Evolutionary conservation across 306 rosid genomes (phyloP), one percentile per base, ranked within the genome.

Genomic region (Quercus mongolica): DNA sequence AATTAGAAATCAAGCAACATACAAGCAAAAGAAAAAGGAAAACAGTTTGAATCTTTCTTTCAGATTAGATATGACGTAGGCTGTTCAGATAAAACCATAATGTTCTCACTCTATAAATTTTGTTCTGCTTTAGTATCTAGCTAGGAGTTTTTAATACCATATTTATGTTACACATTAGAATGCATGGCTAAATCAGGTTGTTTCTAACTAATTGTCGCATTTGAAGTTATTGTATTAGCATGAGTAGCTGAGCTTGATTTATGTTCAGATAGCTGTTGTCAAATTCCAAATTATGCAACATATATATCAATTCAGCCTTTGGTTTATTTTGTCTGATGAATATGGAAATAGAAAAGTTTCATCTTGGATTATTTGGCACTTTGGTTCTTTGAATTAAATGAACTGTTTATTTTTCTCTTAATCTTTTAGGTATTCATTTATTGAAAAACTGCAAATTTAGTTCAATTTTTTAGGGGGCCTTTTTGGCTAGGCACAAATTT

Each of bases 141-240:
- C 72, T 74, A 71, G 15, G 35, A 35, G 73, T 83, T 83, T 46
- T 79, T 41, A 56, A 31, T 73, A 26, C 49, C 33, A 55, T 25
- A 77, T 65, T 18, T 19, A 21, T 58, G 64, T 58, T 20, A 20
- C 30, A 58, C 64, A 58, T 58, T 13, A 58, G 11, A 23, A 61
- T 23, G 68, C 33, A 61, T 61, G 28, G 31, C 33, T 23, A 57
- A 57, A 23, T n/a, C 63, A 49, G 30, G 19, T 13, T 25, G 68
- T 31, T 23, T 23, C 63, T 6, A 23, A 57, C 63, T 57, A 57
- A 57, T 57, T 57, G 63, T n/a, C 15, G 0, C 21, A 23, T 20
- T 21, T 58, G 64, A 21, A 58, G 5, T 58, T 61, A 3, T 25
- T 23, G 33, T 11, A 11, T 25, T 25, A 10, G 68, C 68, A 61